Base-by-base conservation (phyloP, 225 moss, liverwort and hornwort genomes). In the Sphagnum contortum region DNA sequence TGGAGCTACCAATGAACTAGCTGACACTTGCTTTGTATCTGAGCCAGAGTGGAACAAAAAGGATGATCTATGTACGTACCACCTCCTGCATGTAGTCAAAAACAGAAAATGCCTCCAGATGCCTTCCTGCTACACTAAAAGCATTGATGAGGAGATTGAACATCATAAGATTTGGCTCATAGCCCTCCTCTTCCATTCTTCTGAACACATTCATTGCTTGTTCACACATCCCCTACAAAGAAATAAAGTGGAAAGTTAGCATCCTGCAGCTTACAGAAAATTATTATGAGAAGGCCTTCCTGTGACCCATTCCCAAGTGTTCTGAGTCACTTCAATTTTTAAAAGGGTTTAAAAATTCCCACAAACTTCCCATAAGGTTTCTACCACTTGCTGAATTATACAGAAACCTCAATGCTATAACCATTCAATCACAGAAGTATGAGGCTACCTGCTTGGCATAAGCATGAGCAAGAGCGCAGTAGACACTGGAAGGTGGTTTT, bases 141-240 rank as follows among this genome's bases (percentile, higher is more conserved):
- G 89, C 92, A 68, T 98, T 98, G 9, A 98, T 89, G 61, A 98
- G 68, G 72, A 92, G 77, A 66, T 98, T 98, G 53, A 98, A 83
- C 96, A 98, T 98, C 59, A 83, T 68, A 48, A 98, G 68, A 68
- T 91, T 93, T 45, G 89, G 80, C 64, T 98, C 93, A 55, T 82
- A 83, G 14, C 96, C 96, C 69, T 75, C 75, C 63, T 76, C 61
- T 76, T 98, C 96, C 96, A 98, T 98, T 8, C 78, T 79, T 82
- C 82, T 83, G 51, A 98, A 91, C 7, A 98, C 90, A 68, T 83
- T 85, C 73, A 93, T 74, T 46, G 96, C 93, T 84, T 98, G 92
- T 71, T 87, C 96, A 70, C 87, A 90, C 73, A 98, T 82, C 50
- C 93, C 96, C 92, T 96, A 73, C 66, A 59, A 45, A 76, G 50